Conservation (phyloP, 148 eudicot species). For the Vaccinium myrtillus region DNA sequence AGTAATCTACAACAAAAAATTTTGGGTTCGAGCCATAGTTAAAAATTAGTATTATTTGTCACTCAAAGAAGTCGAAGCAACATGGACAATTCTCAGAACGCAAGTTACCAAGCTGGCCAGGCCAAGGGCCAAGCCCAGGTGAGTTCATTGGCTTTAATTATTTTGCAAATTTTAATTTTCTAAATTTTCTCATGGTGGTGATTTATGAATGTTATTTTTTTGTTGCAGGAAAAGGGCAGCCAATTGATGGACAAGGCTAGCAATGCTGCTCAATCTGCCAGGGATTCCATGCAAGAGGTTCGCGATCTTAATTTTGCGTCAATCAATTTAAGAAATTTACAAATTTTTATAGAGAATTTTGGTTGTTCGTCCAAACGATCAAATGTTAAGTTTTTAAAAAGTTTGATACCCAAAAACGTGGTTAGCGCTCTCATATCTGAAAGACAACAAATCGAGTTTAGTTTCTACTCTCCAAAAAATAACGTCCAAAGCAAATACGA, state of each 20-base stretch:
- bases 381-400: neutral
- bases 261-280: slow-evolving; percentile 58
- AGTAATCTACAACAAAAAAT: slow-evolving; percentile 4
- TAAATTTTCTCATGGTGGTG: neutral
- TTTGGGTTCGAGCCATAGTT: neutral
- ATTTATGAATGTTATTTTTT: neutral
- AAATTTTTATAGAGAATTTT: neutral
- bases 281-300: slow-evolving; percentile 52
- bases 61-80: neutral
- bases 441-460: neutral
- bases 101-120: slow-evolving; percentile 44
- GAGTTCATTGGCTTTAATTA: neutral
- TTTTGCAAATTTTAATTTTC: neutral
- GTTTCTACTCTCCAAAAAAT: neutral
- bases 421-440: neutral
- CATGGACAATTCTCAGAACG: slow-evolving; percentile 35
- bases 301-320: neutral
- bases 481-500: neutral
- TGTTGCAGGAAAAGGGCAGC: slow-evolving; percentile 49
- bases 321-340: neutral
- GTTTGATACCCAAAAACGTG: neutral
- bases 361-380: neutral
- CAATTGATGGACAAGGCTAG: slow-evolving; percentile 60
- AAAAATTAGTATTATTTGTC: neutral
- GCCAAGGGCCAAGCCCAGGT: slow-evolving; percentile 54